Evolutionary conservation across 2,329 filamentous ascomycete genomes (phyloP).

Genomic region (Xylaria sp.): DNA sequence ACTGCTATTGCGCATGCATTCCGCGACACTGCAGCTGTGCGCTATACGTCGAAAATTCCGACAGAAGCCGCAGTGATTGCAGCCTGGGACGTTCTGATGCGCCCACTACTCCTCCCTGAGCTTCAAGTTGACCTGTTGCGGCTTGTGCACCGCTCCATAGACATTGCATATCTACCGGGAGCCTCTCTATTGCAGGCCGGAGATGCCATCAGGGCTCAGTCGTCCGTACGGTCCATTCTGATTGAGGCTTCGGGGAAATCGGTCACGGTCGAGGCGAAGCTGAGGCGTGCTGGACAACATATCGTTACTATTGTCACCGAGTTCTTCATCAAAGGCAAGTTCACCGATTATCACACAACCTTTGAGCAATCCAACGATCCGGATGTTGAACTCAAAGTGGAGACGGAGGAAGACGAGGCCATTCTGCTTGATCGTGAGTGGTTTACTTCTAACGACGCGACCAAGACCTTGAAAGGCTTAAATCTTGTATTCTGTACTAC

Average conservation of each 20-base stretch:
- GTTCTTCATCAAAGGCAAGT: conserved; percentile 29
- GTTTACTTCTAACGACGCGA: no score
- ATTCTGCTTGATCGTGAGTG: conserved; percentile 23
- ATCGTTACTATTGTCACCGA: conserved; percentile 24
- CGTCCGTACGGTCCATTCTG: conserved; percentile 94
- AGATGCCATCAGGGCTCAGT: conserved; percentile 88
- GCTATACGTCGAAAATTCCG: no score
- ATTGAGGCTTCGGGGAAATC: conserved; percentile 72
- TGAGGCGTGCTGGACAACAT: conserved; percentile 16
- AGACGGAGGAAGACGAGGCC: conserved; percentile 17
- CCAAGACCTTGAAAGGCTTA: no score
- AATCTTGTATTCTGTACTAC: no score
- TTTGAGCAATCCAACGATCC: conserved; percentile 21
- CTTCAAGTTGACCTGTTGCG: conserved; percentile 96
- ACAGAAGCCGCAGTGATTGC: conserved; percentile 98
- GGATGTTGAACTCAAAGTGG: conserved; percentile 16
- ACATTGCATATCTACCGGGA: conserved; percentile 96
- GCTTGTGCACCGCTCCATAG: conserved; percentile 94
- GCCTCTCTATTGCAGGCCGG: conserved; percentile 94
- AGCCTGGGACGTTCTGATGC: conserved; percentile 99
- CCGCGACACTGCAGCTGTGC: no score
- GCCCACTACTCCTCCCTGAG: conserved; percentile 96
- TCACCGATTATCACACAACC: conserved; percentile 15
- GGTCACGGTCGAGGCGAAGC: conserved; percentile 20
- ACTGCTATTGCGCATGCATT: no score